Evolutionary conservation across 352 stramenopile species (phyloP), one percentile per base, ranked within the genome.

Genomic region (Globisporangium viniferum): DNA sequence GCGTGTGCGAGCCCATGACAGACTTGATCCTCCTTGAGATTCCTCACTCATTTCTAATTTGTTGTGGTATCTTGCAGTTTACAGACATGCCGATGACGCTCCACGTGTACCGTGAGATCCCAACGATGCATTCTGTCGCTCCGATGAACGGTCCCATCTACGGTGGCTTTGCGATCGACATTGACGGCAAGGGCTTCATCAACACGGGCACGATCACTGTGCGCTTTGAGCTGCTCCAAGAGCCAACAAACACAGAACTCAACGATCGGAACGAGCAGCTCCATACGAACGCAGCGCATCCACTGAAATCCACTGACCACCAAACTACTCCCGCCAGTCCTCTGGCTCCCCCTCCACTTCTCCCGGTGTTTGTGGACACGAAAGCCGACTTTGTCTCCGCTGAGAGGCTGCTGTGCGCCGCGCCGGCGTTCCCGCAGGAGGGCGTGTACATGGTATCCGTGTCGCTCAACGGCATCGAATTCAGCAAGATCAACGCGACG

Each of bases 71-170:
- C n/a, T 22, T 48, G 27, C 29, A 93, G 86, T 90, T 86, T 55
- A 92, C 84, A 8, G 79, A 76, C 0, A 71, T 66, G 9, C 82
- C 87, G 4, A 51, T 89, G 9, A 66, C 71, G 8, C 59, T 95
- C 3, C 71, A 84, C n/a, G 62, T 92, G 22, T 92, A 93, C 56
- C 63, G 66, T 20, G 54, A 79, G 12, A 73, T 81, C 2, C 85
- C 87, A 0, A 62, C 33, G 0, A 71, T 92, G 20, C 59, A 60
- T 0, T 56, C 72, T 2, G 66, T 95, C 0, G 64, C 84, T 0
- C 88, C 88, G 0, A 86, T 87, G 72, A 89, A 93, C 64, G 88
- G 88, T 0, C 84, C 88, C 14, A 81, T 95, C 18, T 95, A 91
- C 55, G 88, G 88, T 12, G 84, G 84, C 2, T 88, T 87, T 58